Evolutionary conservation across 495 filamentous ascomycete species (phyloP).

Genomic region (Aspergillus indologenus): DNA sequence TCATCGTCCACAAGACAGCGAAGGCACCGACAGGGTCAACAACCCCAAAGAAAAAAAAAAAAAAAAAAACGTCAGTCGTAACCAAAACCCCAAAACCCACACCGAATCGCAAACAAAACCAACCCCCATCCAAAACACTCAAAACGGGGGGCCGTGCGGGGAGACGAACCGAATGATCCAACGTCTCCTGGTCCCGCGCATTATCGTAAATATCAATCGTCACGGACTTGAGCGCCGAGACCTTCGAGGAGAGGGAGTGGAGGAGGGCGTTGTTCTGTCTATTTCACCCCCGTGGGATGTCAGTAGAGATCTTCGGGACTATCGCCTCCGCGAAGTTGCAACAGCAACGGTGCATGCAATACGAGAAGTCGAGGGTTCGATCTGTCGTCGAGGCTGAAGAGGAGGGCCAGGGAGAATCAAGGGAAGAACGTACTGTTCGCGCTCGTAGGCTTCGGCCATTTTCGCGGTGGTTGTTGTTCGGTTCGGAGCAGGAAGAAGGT

Average conservation of each 20-base stretch:
- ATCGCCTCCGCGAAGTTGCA: no score
- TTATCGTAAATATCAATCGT: slow-evolving; percentile 99
- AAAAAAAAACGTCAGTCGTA: no score
- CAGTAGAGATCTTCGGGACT: no score
- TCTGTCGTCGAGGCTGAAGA: no score
- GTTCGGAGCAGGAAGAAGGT: no score
- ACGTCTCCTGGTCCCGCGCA: slow-evolving; percentile 77
- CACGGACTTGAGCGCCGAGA: slow-evolving; percentile 87
- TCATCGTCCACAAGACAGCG: no score
- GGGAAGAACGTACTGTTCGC: slow-evolving; percentile 60
- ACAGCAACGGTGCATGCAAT: no score
- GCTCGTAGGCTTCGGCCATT: slow-evolving; percentile 96
- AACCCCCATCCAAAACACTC: no score
- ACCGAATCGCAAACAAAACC: not conserved
- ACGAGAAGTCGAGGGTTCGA: no score
- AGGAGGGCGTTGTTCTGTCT: slow-evolving; percentile 96
- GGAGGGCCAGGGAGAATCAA: not conserved
- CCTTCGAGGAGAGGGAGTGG: slow-evolving; percentile 83
- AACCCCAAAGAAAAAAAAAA: not conserved
- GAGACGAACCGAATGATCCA: slow-evolving; percentile 74
- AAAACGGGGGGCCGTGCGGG: no score
- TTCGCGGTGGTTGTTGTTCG: slow-evolving; percentile 21
- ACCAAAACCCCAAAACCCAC: not conserved
- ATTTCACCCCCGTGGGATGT: no score
- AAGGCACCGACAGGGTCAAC: no score